Base-by-base conservation (phyloP, 1,139 yeast genomes). In the Blastobotrys capitulatus region DNA sequence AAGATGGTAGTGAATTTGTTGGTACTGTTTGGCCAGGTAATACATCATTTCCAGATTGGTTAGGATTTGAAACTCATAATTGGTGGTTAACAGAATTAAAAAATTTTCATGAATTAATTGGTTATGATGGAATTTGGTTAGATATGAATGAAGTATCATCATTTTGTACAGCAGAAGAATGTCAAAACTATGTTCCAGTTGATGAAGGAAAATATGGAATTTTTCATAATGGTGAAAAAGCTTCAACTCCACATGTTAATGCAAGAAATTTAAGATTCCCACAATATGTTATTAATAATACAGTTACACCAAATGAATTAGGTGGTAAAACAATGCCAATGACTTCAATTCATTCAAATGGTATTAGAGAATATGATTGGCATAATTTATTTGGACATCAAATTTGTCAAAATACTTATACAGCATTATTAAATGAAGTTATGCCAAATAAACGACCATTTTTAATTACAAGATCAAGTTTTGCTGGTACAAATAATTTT, bases 71-170 rank as follows among this genome's bases (percentile, higher is more conserved):
- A 40, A 58, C 67, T 20, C 63, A 59, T 35, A 57, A 54, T 13
- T 67, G 60, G 57, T 68, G 70, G 69, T 52, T 57, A 9, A 54
- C 60, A 18, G 54, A 58, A 46, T 54, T 68, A 46, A 48, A 56
- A 42, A 52, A 55, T 19, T 65, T 65, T 61, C 59, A 61, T 49
- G 53, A 62, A 22, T 50, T 54, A 15, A 48, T 66, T 27, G 59
- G 61, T 18, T 67, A 59, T 48, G 70, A 66, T 52, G 72, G 72
- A 26, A 57, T 69, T 34, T 69, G 73, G 73, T 52, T 63, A 19
- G 73, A 69, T 52, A 69, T 68, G 72, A 68, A 68, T 51, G 72
- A 68, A 51, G 69, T 61, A 1, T 60, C 68, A 9, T 60, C 68
- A 6, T 69, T 67, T 60, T 67, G 72, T 57, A 26, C 51, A 50